Percentiles rank a stretch among this genome's conserved stretches.
phyloP scores from a whole-genome alignment of 75 land plant genomes.

The Adiantum capillusveneris region DNA sequence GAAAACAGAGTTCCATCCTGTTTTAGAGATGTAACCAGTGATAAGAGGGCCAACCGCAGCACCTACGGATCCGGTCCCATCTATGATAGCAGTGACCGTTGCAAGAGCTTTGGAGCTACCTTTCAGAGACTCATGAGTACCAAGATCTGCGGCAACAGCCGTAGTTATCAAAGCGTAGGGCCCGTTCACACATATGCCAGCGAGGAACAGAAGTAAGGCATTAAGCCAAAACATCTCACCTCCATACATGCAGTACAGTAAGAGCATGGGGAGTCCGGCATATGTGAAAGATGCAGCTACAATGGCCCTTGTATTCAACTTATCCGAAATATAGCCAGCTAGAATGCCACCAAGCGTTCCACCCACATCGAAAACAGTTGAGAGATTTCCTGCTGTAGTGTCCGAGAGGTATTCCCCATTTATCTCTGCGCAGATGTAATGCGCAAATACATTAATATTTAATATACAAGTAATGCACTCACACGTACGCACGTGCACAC shows the following conservation, averaged over 20 bases:
- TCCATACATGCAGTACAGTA: conserved; percentile 57
- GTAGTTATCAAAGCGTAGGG: conserved; percentile 92
- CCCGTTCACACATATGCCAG: conserved; percentile 76
- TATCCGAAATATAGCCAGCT: conserved; percentile 75
- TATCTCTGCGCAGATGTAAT: conserved; percentile 40
- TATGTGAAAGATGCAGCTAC: conserved; percentile 67
- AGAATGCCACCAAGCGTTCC: conserved; percentile 71
- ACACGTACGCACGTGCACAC: no score
- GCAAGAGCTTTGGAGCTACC: conserved; percentile 73
- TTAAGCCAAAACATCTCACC: conserved; percentile 35
- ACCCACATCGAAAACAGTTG: conserved; percentile 81
- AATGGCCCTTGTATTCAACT: conserved; percentile 57
- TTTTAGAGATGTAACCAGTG: conserved; percentile 57
- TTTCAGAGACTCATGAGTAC: conserved; percentile 68
- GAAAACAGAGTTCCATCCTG: conserved; percentile 73
- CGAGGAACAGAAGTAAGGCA: conserved; percentile 51
- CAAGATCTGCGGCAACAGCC: conserved; percentile 87
- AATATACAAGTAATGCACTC: no score
- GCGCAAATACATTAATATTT: no score
- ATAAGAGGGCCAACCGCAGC: conserved; percentile 80
- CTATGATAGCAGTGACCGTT: conserved; percentile 86
- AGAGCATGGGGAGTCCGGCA: conserved; percentile 50
- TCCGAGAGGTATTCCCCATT: conserved; percentile 62
- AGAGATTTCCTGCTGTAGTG: conserved; percentile 59
- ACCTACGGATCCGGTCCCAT: conserved; percentile 87